Evolutionary conservation across 192 early-diverging fungal species (phyloP).

Genomic region (Fimicolochytrium jonesii): DNA sequence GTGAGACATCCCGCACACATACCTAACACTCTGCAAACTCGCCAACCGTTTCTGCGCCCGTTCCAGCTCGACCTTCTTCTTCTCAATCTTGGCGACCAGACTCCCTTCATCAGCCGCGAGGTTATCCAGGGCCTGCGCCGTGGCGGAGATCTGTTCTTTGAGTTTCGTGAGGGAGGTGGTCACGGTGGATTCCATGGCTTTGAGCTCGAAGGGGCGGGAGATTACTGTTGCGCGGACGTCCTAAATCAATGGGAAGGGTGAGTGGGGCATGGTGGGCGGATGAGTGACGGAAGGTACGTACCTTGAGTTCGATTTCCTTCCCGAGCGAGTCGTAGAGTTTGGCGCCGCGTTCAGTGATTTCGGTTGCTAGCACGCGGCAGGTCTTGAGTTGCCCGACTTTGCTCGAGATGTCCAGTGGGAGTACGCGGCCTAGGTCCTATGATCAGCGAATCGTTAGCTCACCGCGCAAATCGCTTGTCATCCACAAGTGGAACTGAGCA

Average conservation of each 20-base stretch:
- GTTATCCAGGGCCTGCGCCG: conserved; percentile 29
- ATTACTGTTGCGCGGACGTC: conserved; percentile 41
- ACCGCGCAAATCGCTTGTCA: too few relatives aligned
- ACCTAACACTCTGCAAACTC: conserved; percentile 49
- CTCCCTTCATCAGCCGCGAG: conserved; percentile 44
- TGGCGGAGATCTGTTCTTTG: conserved; percentile 27
- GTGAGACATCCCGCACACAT: neutral
- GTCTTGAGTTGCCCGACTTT: conserved; percentile 40
- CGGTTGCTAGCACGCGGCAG: conserved; percentile 38
- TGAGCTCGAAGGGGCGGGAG: conserved; percentile 47
- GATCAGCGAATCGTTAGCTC: neutral
- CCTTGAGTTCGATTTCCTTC: conserved; percentile 37
- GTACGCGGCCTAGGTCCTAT: conserved; percentile 19
- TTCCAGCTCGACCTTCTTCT: conserved; percentile 49
- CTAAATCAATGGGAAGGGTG: conserved; percentile 1
- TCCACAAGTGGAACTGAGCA: too few relatives aligned
- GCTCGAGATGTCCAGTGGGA: conserved; percentile 38
- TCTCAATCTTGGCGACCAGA: conserved; percentile 51
- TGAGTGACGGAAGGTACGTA: conserved; percentile 1
- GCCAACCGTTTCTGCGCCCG: conserved; percentile 48
- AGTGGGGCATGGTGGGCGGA: neutral
- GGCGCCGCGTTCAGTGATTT: conserved; percentile 46
- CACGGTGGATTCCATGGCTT: conserved; percentile 39
- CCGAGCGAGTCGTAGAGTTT: conserved; percentile 44
- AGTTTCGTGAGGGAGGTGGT: conserved; percentile 30